Evolutionary conservation across 2,329 filamentous ascomycete genomes (phyloP), one percentile per base, ranked within the genome.

Genomic region (Ophiosphaerella herpotricha): DNA sequence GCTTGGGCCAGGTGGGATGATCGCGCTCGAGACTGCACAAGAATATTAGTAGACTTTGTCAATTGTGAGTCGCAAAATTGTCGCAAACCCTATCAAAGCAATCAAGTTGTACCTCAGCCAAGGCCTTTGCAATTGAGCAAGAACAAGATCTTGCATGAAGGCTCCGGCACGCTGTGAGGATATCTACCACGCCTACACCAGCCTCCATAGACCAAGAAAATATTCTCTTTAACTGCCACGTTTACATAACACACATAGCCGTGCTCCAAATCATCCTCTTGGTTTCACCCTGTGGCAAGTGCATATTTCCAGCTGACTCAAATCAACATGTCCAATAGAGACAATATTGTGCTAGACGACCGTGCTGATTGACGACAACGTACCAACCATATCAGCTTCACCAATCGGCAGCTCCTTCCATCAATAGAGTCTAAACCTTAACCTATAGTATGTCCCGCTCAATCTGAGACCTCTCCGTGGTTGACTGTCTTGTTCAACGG

Each of bases 381-480:
- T 29, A 7, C 26, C 23, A 39, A 13, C 23, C n/a, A 29, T 11
- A 14, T 18, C 23, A 14, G 6, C 34, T 11, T 32, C 43, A 9
- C 6, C 23, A 16, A 41, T 16, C 4, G n/a, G 23, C 16, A 14
- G 14, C 8, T 32, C 32, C 16, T 16, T 4, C 49, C 48, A 23
- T 11, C 18, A 36, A 38, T 12, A 26, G 26, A 52, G 49, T 41
- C 38, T 38, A 44, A 26, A 21, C 24, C 26, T n/a, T 11, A 8
- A 31, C 31, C 39, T 39, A 37, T n/a, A 16, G 34, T 16, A 33
- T 29, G 34, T 16, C 43, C 26, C 43, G 38, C 48, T 61, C 60
- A 74, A 39, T 74, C 71, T 33, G 72, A 74, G 50, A 74, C 71
- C 53, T 74, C 70, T 57, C 67, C 67, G 43, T 73, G 71, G 38